Evolutionary conservation across 2,329 filamentous ascomycete species (phyloP), one percentile per base, ranked within the genome.

Genomic region (Talaromyces verruculosus): DNA sequence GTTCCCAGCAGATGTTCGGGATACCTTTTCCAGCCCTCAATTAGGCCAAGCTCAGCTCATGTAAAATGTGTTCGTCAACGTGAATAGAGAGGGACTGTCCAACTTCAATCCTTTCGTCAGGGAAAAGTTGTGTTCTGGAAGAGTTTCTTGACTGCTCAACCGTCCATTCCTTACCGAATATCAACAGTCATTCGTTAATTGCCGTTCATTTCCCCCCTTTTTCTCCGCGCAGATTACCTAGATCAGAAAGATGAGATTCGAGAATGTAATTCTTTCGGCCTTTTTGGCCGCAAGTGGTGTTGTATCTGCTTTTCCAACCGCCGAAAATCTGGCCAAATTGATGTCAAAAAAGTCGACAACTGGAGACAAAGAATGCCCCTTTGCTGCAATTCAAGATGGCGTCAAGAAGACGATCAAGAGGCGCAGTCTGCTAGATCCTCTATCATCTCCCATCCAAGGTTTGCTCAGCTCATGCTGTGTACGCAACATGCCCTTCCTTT

Each of bases 391-490:
- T 1, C 57, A 69, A 13, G 57, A 63, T 10, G 43, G 66, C 22
- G 57, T 65, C 1, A 57, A 61, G 45, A 25, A 53, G 17, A 60
- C 67, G 17, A 64, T 68, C 49, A 65, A 71, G 11, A 73, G 74
- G 43, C 68, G 73, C 6, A 71, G 73, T n/a, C 64, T 75, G 2
- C 58, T 74, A 17, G 65, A 67, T 64, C 64, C 66, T 3, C 68
- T 72, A 67, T 67, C 65, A 17, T 65, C 66, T 1, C 74, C 75
- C 2, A 63, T 76, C 61, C 70, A 76, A 51, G 67, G 75, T 76
- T 71, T 19, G 69, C 55, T 41, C 15, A 45, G 10, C n/a, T 22
- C 43, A 41, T n/a, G n/a, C n/a, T 22, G n/a, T 11, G 10, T 45
- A 45, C 43, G 43, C 41, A 19, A 45, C 7, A 45, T 45, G 2